phyloP scores from a whole-genome alignment of 2,329 filamentous ascomycete species.

The Aspergillus phoenicis region DNA sequence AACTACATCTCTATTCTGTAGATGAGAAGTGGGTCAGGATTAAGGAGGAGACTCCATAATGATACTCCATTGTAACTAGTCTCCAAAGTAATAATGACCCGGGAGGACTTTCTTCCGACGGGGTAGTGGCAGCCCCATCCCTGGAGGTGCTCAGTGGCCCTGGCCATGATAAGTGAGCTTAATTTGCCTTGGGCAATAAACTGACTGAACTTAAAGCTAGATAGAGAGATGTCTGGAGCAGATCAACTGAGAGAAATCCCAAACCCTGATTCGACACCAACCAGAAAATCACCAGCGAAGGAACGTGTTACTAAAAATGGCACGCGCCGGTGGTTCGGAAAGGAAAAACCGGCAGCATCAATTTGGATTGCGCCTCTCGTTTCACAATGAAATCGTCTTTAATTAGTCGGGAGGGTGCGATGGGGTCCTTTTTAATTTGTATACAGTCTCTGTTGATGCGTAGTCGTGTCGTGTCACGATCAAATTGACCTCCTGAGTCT shows the following conservation, averaged over 20 bases:
- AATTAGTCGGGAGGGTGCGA: slow-evolving; percentile 5
- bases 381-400: slow-evolving; percentile 10
- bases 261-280: neutral
- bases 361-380: slow-evolving; percentile 4
- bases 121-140: too few species aligned
- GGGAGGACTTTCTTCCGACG: too few species aligned
- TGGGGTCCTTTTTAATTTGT: slow-evolving; percentile 7
- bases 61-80: too few species aligned
- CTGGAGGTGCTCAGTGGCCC: too few species aligned
- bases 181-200: too few species aligned
- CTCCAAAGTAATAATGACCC: too few species aligned
- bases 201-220: neutral
- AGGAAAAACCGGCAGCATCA: neutral
- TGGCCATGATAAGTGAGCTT: too few species aligned
- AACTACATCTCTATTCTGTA: too few species aligned
- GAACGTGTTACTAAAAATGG: slow-evolving; percentile 13
- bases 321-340: neutral
- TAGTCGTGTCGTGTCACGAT: neutral
- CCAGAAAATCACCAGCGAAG: neutral
- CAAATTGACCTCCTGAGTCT: neutral
- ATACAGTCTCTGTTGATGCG: neutral
- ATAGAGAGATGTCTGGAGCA: neutral
- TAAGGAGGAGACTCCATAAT: too few species aligned
- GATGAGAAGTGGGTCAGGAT: too few species aligned
- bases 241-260: neutral